Evolutionary conservation across 805 yeast genomes (phyloP), one percentile per base, ranked within the genome.

Genomic region (Candida nitratophila): DNA sequence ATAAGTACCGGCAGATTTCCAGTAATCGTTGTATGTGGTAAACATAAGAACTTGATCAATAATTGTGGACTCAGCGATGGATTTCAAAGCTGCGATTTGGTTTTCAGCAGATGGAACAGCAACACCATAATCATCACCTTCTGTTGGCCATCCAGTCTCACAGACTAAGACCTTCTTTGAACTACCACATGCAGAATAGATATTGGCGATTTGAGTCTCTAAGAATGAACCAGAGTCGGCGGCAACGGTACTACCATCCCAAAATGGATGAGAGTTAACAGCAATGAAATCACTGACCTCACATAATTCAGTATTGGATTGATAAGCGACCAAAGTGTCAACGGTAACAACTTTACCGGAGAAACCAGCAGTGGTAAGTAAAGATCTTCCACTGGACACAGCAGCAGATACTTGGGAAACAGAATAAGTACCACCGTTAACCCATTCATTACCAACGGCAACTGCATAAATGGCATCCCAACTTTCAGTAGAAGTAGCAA

Each of bases 141-240:
- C 55, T 15, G 83, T 72, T 54, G 86, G 87, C 87, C 87, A 81
- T 36, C 87, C 87, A 41, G 83, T 73, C 64, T 81, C 87, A 45
- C 79, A 69, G 50, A 80, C 69, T 48, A 79, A 61, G 34, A 78
- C 75, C 17, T 57, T 51, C 60, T 79, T 78, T 29, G 54, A 48
- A 47, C 65, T 64, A 45, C 77, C 76, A 57, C 85, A 80, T 19
- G 58, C 61, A 36, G 59, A 48, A 51, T 69, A 63, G 45, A 80
- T 65, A 50, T 63, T 56, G 4, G 64, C 49, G 39, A 79, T 74
- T 53, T 79, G 82, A 19, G 54, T 50, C 50, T 64, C 51, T 47
- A 80, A 62, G 74, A 75, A 80, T 3, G 74, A 42, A 39, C 84
- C 86, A 1, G 83, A 64, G 48, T 76, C 61, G 4, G 65, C 61